phyloP scores from a whole-genome alignment of 768 basidiomycete genomes.

The Gelatoporia subvermispora region DNA sequence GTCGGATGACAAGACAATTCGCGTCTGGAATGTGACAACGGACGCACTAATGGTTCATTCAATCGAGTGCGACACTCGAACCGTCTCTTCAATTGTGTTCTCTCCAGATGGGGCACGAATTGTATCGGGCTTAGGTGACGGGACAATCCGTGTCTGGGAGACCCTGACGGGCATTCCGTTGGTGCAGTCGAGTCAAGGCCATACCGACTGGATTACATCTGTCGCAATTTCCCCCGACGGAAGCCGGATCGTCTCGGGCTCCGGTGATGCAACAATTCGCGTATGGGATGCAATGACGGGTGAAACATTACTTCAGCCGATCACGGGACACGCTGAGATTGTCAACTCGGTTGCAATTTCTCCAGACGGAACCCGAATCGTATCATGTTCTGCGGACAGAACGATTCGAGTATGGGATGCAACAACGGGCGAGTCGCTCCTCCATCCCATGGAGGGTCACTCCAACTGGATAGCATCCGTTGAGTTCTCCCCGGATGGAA shows the following conservation, averaged over 20 bases:
- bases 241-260: conserved; percentile 18
- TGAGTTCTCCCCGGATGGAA: conserved; percentile 12
- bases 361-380: conserved; percentile 39
- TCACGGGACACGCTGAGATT: conserved; percentile 13
- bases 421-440: neutral
- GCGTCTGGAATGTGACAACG: conserved; percentile 15
- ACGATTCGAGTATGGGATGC: conserved; percentile 51
- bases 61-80: conserved; percentile 4
- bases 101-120: conserved; percentile 14
- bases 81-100: conserved; percentile 23
- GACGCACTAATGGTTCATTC: neutral
- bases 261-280: conserved; percentile 18
- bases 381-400: conserved; percentile 80
- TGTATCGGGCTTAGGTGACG: conserved; percentile 5
- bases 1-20: conserved; percentile 15
- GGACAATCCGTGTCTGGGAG: conserved; percentile 6
- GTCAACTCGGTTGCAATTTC: conserved; percentile 37
- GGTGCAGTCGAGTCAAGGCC: conserved; percentile 9
- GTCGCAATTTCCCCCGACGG: conserved; percentile 17
- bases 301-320: conserved; percentile 12
- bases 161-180: neutral
- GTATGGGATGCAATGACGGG: conserved; percentile 21
- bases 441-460: conserved; percentile 9
- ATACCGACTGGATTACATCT: conserved; percentile 10
- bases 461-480: conserved; percentile 23